phyloP scores from a whole-genome alignment of 805 yeast species.

The Kockiozyma suomiensis region DNA sequence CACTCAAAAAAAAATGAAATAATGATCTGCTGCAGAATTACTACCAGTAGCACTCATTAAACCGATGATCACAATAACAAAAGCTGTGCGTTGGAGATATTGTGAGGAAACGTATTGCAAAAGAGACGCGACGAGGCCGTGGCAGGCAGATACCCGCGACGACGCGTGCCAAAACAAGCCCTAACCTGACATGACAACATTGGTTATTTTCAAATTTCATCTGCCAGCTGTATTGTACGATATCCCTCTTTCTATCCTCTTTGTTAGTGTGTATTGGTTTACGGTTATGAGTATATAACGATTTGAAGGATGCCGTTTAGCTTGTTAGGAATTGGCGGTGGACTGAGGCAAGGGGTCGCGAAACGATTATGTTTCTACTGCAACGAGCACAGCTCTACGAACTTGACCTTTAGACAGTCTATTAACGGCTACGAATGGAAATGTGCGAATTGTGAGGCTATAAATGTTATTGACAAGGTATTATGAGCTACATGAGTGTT shows the following conservation, averaged over 20 bases:
- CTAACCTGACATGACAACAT: slow-evolving; percentile 10
- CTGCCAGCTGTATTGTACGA: no score
- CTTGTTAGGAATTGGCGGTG: not conserved
- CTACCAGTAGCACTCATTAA: no score
- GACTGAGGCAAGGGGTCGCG: slow-evolving; percentile 1
- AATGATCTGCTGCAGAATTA: no score
- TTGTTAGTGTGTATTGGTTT: no score
- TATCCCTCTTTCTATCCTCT: no score
- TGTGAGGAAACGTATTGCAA: no score
- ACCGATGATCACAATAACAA: no score
- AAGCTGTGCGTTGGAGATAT: no score
- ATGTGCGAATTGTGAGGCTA: slow-evolving; percentile 26
- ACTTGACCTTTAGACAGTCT: not conserved
- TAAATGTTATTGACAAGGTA: slow-evolving; percentile 26
- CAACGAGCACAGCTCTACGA: slow-evolving; percentile 1
- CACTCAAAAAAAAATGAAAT: no score
- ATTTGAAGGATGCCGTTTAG: not conserved
- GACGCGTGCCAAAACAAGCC: slow-evolving; percentile 1
- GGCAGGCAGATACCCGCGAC: not conserved
- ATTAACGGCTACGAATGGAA: slow-evolving; percentile 17
- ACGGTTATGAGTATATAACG: not conserved
- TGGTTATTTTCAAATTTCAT: not conserved
- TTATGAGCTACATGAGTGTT: not conserved
- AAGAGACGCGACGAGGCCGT: not conserved
- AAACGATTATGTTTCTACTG: slow-evolving; percentile 24